Base-by-base conservation (phyloP, 495 filamentous ascomycete species). In the Penicillium desertorum region DNA sequence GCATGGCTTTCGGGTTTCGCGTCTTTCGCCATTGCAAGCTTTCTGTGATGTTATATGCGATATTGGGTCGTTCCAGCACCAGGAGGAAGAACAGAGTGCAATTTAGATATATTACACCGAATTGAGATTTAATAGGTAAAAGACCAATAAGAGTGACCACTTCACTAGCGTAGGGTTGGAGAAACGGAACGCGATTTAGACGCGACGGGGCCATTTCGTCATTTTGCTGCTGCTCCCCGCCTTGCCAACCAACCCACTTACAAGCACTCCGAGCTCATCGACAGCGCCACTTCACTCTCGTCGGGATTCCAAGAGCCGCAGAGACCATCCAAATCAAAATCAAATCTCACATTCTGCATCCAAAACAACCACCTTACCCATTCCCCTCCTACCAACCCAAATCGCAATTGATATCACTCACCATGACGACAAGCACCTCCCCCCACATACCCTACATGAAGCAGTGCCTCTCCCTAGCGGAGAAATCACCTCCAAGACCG, bases 401-500 rank as follows among this genome's bases (percentile, higher is more conserved):
- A 14, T 14, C 23, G 6, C 54, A 58, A 54, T 39, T 27, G 4
- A 29, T 44, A 36, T 55, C 32, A 55, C 50, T 48, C 49, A 45
- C 57, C 42, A 60, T 62, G 63, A 39, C 64, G 29, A 61, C 52
- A 49, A 64, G 59, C 63, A 55, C 57, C 56, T 68, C 72, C 54
- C 65, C 65, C 54, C 92, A 95, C 70, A 57, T 71, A 30, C 71
- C 71, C 23, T 89, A 88, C 71, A 88, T 98, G 76, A 80, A 75
- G 46, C 76, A 87, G 50, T 89, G 89, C 49, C 83, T 98, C 37
- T 70, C 77, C 37, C 80, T 91, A 39, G 93, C 94, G 9, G 77
- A 82, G 30, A 79, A 88, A 62, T 93, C 92, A 3, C 87, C 89
- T 11, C 88, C 89, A 5, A 91, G 88, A 51, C 87, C 93, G 11